Conservation (phyloP, 163 green algal genomes). For the Scenedesmus sp. region DNA sequence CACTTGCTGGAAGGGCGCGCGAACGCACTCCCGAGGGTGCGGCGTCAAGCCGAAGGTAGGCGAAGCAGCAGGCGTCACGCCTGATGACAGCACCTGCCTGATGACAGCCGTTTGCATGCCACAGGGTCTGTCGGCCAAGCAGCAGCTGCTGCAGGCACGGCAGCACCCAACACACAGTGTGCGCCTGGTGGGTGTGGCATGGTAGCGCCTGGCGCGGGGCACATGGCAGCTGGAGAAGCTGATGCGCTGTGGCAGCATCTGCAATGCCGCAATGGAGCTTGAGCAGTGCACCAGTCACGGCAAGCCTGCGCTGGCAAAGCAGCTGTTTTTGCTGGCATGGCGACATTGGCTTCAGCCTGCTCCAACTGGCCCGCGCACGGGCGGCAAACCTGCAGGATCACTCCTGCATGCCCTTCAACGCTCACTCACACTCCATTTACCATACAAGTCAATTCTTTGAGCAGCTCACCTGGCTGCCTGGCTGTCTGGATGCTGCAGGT, state of each 20-base stretch:
- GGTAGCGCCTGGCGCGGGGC: background rate
- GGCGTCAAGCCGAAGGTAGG: slow-evolving; percentile 32
- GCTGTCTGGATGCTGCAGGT: background rate
- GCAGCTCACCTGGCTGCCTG: background rate
- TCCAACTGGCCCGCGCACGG: no score
- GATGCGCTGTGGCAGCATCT: background rate
- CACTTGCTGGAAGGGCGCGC: slow-evolving; percentile 35
- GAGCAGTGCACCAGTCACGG: no score
- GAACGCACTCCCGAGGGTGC: slow-evolving; percentile 35
- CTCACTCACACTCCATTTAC: no score
- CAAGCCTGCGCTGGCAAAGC: background rate
- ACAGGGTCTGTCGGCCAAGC: background rate
- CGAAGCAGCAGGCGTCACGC: background rate
- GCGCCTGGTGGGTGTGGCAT: background rate
- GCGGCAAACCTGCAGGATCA: no score
- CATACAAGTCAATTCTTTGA: background rate
- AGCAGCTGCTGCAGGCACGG: background rate
- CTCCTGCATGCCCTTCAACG: no score
- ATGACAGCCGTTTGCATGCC: background rate
- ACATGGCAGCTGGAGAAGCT: background rate
- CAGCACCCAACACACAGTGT: background rate
- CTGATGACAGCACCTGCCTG: background rate
- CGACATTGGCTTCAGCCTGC: background rate
- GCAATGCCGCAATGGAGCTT: no score
- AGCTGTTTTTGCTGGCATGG: background rate